A percentile compares a stretch with the other conserved stretches of the same genome.
Conservation (phyloP, 345 rosid species). For the Brassica rapa region DNA sequence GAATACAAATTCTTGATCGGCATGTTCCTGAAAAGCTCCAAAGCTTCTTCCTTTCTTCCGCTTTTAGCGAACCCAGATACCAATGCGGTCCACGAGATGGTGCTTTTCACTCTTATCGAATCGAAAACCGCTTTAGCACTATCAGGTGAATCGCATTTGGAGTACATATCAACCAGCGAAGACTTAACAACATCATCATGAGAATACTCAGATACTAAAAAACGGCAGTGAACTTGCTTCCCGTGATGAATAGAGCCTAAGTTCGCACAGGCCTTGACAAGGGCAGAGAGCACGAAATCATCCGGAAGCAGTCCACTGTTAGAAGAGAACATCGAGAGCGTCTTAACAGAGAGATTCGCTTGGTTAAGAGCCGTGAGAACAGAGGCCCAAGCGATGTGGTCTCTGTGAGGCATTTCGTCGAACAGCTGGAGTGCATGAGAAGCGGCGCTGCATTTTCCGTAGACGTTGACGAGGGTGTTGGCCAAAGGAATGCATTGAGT, state of each 20-base stretch:
- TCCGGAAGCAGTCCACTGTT: slow-evolving; percentile 53
- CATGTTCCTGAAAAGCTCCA: slow-evolving; percentile 45
- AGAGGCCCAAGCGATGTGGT: slow-evolving; percentile 69
- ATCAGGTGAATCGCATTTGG: slow-evolving; percentile 56
- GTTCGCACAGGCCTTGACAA: slow-evolving; percentile 65
- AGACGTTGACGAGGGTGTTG: slow-evolving; percentile 53
- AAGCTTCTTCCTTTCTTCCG: slow-evolving; percentile 61
- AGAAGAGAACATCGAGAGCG: slow-evolving; percentile 52
- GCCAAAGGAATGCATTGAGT: slow-evolving; percentile 37
- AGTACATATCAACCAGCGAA: slow-evolving; percentile 74
- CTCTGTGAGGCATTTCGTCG: slow-evolving; percentile 68
- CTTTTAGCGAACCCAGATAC: slow-evolving; percentile 64
- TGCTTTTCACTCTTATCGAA: slow-evolving; percentile 50
- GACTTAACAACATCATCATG: slow-evolving; percentile 71
- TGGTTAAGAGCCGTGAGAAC: slow-evolving; percentile 65
- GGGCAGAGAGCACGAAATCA: slow-evolving; percentile 62
- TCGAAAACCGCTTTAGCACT: slow-evolving; percentile 55
- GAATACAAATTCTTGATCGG: slow-evolving; percentile 57
- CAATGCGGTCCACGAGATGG: slow-evolving; percentile 67
- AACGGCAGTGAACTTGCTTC: slow-evolving; percentile 64
- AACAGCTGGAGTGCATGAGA: slow-evolving; percentile 51
- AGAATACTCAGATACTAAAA: slow-evolving; percentile 48
- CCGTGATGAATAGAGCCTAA: slow-evolving; percentile 54
- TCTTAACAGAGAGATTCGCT: slow-evolving; percentile 47
- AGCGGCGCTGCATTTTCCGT: slow-evolving; percentile 53